A percentile compares a stretch with the other conserved stretches of the same genome.
phyloP scores from a whole-genome alignment of 1,284 basidiomycete species.

The Leccinum pallidistipes region DNA sequence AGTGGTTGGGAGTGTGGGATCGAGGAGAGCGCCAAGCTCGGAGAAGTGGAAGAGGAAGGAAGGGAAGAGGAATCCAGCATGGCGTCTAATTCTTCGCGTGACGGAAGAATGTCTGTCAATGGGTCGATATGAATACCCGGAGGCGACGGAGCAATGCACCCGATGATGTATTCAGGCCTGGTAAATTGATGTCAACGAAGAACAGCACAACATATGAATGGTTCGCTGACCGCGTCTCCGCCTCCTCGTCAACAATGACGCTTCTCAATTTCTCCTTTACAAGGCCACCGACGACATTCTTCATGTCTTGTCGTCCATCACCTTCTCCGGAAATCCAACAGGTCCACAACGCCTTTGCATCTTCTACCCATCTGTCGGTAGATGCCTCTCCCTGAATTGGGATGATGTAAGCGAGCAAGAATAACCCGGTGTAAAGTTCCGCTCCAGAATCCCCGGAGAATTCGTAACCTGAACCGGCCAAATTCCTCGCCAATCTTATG shows the following conservation, averaged over 20 bases:
- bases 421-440: slow-evolving; percentile 25
- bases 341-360: slow-evolving; percentile 40
- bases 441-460: slow-evolving; percentile 23
- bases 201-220: slow-evolving; percentile 15
- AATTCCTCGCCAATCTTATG: slow-evolving; percentile 15
- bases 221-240: slow-evolving; percentile 39
- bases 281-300: slow-evolving; percentile 28
- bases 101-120: slow-evolving; percentile 54
- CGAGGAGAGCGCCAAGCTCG: slow-evolving; percentile 66
- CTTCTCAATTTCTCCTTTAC: slow-evolving; percentile 44
- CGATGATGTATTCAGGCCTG: slow-evolving; percentile 53
- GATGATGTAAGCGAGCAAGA: slow-evolving; percentile 28
- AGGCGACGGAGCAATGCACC: slow-evolving; percentile 33
- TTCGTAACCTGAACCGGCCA: slow-evolving; percentile 22
- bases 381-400: slow-evolving; percentile 9
- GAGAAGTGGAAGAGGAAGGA: slow-evolving; percentile 49
- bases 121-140: slow-evolving; percentile 38
- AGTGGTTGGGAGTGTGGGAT: slow-evolving; percentile 56
- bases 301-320: slow-evolving; percentile 13
- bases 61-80: slow-evolving; percentile 45
- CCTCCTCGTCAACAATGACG: slow-evolving; percentile 44
- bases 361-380: slow-evolving; percentile 17
- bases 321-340: slow-evolving; percentile 33
- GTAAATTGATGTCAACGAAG: not conserved
- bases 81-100: slow-evolving; percentile 44